Base-by-base conservation (phyloP, 768 basidiomycete genomes). In the Kondoa malvinella region DNA sequence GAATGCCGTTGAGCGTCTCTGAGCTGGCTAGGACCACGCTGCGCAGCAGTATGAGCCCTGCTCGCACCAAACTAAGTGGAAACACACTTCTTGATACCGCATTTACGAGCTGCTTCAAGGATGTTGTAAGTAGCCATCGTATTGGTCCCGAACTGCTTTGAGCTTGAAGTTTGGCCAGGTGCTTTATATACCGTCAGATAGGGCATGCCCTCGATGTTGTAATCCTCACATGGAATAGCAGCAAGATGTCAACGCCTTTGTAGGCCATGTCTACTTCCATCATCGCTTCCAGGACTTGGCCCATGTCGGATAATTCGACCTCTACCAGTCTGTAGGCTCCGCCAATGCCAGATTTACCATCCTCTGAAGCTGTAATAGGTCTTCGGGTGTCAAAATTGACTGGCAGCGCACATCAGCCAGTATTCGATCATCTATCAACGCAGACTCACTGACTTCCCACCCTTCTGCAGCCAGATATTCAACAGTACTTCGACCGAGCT, bases 101-200 rank as follows among this genome's bases (percentile, higher is more conserved):
- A 67, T 68, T 74, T 74, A 29, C 73, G 67, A 31, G 69, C 66
- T n/a, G 73, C 73, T 66, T 74, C 73, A 34, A 74, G 72, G 56
- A 74, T 62, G 68, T 74, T 74, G 66, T 74, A 74, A 17, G 73
- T 72, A 32, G 56, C 56, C 30, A 66, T 40, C 15, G 27, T 14
- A 15, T 66, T 30, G 50, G 8, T n/a, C 31, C 31, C 16, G 17
- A 57, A 8, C 29, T 26, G 29, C 26, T 25, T 25, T 3, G 29
- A 59, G 25, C n/a, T 2, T 17, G 4, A 67, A 27, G 34, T 25
- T 34, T 32, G 16, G 59, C 66, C 67, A 57, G 70, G 71, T 71
- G 32, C 68, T 69, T 50, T 50, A 50, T 50, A 50, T 50, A 25
- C 67, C 70, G 17, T 69, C 57, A 29, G 63, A n/a, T n/a, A n/a